Evolutionary conservation across 768 basidiomycete genomes (phyloP), one percentile per base, ranked within the genome.

Genomic region (Thelephora aurantiotincta): DNA sequence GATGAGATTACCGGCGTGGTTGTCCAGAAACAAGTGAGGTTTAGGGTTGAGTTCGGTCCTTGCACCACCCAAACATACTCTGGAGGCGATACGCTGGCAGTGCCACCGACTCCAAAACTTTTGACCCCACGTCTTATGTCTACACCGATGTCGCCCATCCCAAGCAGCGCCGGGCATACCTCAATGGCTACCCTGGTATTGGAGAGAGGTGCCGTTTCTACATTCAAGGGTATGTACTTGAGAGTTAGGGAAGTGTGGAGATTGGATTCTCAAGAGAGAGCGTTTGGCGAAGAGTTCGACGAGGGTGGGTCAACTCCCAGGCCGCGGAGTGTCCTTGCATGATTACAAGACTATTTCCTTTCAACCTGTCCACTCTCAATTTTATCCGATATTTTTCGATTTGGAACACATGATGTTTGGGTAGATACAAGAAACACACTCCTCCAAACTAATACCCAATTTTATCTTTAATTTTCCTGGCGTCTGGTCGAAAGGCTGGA

Each of bases 181-280:
- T 85, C 83, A 37, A 78, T 77, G 37, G 74, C 93, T 51, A 78
- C 80, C 47, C 66, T 98, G 55, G 73, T 86, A 19, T 80, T 87
- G 53, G 92, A 96, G 69, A 96, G 91, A 63, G 93, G 93, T 20
- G 87, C 90, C 5, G 72, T 84, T 58, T 82, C 88, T 47, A 81
- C 85, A 42, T 94, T 96, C 68, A 82, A 80, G 62, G 66, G 72
- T 5, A 69, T 91, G 11, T 87, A 82, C 69, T 75, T 75, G 57
- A 73, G 75, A 53, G 61, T 93, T 54, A 75, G 80, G 57, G 76
- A 79, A 35, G 73, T 77, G 52, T 91, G 88, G 76, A 67, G 64
- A 33, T 54, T 72, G 51, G 72, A 71, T 45, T 30, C 26, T 30
- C 26, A 30, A 30, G 26, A 30, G 26, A 30, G 26, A 9, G 9